Base-by-base conservation (phyloP, 305 asterid genomes). In the Striga hermonthica region DNA sequence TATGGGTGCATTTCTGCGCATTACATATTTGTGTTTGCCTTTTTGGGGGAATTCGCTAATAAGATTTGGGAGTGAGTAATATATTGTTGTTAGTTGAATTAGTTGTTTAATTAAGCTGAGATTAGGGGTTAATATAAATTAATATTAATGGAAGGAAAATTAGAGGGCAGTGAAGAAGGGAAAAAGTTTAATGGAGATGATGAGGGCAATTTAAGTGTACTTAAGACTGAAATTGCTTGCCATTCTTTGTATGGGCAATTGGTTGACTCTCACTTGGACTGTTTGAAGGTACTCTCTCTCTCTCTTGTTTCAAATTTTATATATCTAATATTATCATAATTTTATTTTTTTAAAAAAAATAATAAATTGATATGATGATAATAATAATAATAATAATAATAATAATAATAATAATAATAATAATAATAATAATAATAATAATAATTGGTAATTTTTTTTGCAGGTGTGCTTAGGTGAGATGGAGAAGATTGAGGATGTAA, bases 381-480 rank as follows among this genome's bases (percentile, higher is more conserved):
- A n/a, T n/a, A n/a, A n/a, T n/a, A n/a, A n/a, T n/a, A n/a, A n/a
- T n/a, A n/a, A n/a, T n/a, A n/a, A n/a, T n/a, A n/a, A n/a, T n/a
- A n/a, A n/a, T n/a, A n/a, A n/a, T n/a, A n/a, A n/a, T n/a, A n/a
- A n/a, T n/a, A n/a, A n/a, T n/a, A n/a, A n/a, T n/a, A n/a, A n/a
- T n/a, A n/a, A n/a, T n/a, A n/a, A n/a, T n/a, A n/a, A n/a, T n/a
- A n/a, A n/a, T n/a, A n/a, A n/a, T n/a, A n/a, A n/a, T n/a, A n/a
- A n/a, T n/a, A n/a, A n/a, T n/a, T n/a, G n/a, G n/a, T n/a, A n/a
- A n/a, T n/a, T n/a, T n/a, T n/a, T 43, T 62, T 52, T 53, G 71
- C 88, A 83, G 88, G 40, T 78, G 6, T 78, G 82, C 64, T 68
- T 78, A 60, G 83, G 83, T 22, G 54, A 73, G 1, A 56, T 49